These are phyloP conservation scores for Epichloe bromicola DNA, from an alignment of 2,329 filamentous ascomycete genomes.

Conservation along the genomic window DNA sequence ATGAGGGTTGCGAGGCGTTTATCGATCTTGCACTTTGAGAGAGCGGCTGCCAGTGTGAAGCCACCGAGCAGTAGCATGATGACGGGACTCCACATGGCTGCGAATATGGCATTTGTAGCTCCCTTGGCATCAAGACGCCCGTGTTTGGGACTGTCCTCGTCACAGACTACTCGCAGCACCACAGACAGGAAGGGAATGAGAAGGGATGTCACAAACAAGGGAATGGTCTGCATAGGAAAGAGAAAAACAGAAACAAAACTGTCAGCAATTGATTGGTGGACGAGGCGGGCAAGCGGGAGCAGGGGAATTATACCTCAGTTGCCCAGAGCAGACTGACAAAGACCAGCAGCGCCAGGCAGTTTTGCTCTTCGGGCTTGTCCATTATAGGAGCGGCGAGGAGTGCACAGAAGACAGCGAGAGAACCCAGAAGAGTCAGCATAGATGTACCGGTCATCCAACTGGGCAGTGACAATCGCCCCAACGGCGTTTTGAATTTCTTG, in stretches of 20 bases:
- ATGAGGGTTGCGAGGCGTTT: constrained; percentile 95
- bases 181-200: constrained; percentile 90
- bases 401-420: constrained; percentile 59
- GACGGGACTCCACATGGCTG: constrained; percentile 97
- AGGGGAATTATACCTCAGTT: constrained; percentile 57
- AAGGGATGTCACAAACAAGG: constrained; percentile 89
- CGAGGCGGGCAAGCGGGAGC: not conserved
- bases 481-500: constrained; percentile 64
- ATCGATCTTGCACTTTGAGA: constrained; percentile 96
- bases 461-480: constrained; percentile 65
- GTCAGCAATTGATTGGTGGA: constrained; percentile 5
- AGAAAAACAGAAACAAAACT: not conserved
- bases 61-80: constrained; percentile 96
- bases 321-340: constrained; percentile 94
- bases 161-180: constrained; percentile 68
- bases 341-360: constrained; percentile 84
- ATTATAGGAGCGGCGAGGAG: constrained; percentile 71
- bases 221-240: constrained; percentile 54
- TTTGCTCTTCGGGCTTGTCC: constrained; percentile 81
- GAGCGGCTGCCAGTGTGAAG: constrained; percentile 86
- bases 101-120: constrained; percentile 74
- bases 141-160: constrained; percentile 46
- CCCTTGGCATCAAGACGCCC: constrained; percentile 63
- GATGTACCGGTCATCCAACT: constrained; percentile 74
- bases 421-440: constrained; percentile 61